Base-by-base conservation (phyloP, 345 rosid species). In the Garcia nutans region DNA sequence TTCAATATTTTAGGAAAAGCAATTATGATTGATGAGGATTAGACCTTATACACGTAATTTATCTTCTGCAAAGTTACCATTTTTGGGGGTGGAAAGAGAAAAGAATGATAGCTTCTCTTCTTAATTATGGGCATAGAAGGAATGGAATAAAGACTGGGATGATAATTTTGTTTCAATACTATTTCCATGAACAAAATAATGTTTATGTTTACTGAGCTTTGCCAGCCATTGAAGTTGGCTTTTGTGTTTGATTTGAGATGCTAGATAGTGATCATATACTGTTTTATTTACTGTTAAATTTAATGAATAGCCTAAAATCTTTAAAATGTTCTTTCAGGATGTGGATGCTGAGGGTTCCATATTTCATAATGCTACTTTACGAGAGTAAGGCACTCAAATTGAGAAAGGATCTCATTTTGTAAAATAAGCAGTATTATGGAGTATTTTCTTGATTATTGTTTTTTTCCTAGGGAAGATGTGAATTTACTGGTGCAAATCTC, bases 331-430 rank as follows among this genome's bases (percentile, higher is more conserved):
- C 31, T 72, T 57, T 71, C 78, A 95, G 99, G 90, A 95, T 82
- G 97, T 82, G 42, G 94, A 91, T 86, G 97, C 91, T 31, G 94
- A 84, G 84, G 87, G 89, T 49, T 88, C 93, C 79, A 91, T 85
- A 68, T 95, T 95, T 83, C 94, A 90, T 83, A 93, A 93, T 93
- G 97, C 99, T 76, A 89, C 84, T 54, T 81, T 95, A 89, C 93
- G 94, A 8, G 97, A 95, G 97, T 95, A 93, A 88, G 97, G 74
- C 62, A 26, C 50, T 74, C 37, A 17, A 68, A 80, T 37, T 17
- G 10, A 47, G 45, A 71, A 31, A 60, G 52, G 75, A 24, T 77
- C 17, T 49, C 17, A 57, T 56, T 74, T 57, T 71, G 41, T 54
- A 56, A 13, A 0, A 28, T 76, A 17, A 72, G 0, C 13, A 2